Percentiles rank a stretch among this genome's conserved stretches.
phyloP scores from a whole-genome alignment of 1,139 yeast genomes.

The Suhomyces bribrorum region DNA sequence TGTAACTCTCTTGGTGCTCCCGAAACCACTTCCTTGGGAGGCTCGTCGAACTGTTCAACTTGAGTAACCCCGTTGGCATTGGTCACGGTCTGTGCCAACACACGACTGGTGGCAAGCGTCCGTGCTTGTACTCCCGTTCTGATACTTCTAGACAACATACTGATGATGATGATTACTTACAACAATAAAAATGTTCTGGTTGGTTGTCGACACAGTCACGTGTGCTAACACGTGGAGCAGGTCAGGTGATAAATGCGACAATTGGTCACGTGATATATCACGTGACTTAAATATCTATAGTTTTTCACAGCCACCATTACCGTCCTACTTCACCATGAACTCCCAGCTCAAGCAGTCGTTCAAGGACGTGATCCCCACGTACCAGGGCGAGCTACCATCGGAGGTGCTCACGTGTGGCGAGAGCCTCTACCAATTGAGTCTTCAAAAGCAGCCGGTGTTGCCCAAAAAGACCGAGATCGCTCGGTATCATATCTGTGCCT shows the following conservation, averaged over 20 bases:
- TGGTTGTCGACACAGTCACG: slow-evolving; percentile 16
- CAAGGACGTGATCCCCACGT: slow-evolving; percentile 52
- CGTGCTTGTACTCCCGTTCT: slow-evolving; percentile 23
- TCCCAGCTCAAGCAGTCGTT: slow-evolving; percentile 35
- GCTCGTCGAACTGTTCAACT: slow-evolving; percentile 15
- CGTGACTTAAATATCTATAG: background rate
- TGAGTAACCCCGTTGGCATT: slow-evolving; percentile 18
- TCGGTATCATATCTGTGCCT: slow-evolving; percentile 66
- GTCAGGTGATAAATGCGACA: slow-evolving; percentile 3
- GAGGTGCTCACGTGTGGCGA: slow-evolving; percentile 50
- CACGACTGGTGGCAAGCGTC: slow-evolving; percentile 21
- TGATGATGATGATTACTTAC: slow-evolving; percentile 3
- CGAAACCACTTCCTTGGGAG: slow-evolving; percentile 60
- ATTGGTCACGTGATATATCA: background rate
- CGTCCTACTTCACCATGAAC: slow-evolving; percentile 8
- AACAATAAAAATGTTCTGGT: slow-evolving; percentile 21
- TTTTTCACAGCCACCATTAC: background rate
- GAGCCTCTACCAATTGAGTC: slow-evolving; percentile 52
- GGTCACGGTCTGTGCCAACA: slow-evolving; percentile 17
- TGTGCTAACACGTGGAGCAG: background rate
- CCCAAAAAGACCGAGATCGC: slow-evolving; percentile 59
- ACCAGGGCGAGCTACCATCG: slow-evolving; percentile 49
- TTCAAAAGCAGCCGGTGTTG: slow-evolving; percentile 49
- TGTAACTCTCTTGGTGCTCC: slow-evolving; percentile 79
- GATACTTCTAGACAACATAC: slow-evolving; percentile 27